Evolutionary conservation across 2,329 filamentous ascomycete genomes (phyloP).

Genomic region (Beauveria scarabaeidicola): DNA sequence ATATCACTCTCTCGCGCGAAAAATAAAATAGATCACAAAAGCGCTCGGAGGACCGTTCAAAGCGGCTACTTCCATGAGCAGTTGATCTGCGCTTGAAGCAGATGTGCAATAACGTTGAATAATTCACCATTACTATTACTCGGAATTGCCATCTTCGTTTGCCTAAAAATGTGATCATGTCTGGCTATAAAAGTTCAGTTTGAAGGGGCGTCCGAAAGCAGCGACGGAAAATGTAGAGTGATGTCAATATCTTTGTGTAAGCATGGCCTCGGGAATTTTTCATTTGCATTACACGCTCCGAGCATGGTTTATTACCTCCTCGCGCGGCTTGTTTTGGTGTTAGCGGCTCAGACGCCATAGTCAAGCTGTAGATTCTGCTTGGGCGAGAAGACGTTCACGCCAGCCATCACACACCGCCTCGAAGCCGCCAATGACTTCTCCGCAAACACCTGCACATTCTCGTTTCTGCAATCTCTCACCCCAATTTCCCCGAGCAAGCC

Average conservation of each 20-base stretch:
- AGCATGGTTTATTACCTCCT: not conserved
- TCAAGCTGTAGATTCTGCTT: conserved; percentile 42
- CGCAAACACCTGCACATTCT: conserved; percentile 76
- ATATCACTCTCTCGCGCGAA: not conserved
- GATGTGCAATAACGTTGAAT: not conserved
- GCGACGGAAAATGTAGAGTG: not conserved
- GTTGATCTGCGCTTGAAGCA: too few species aligned
- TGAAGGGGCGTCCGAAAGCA: not conserved
- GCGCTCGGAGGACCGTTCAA: too few species aligned
- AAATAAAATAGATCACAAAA: not conserved
- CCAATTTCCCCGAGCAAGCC: conserved; percentile 79
- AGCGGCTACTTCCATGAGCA: too few species aligned
- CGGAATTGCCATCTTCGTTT: not conserved
- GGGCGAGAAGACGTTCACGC: conserved; percentile 65
- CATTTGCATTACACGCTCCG: too few species aligned
- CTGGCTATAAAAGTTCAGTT: conserved; percentile 1
- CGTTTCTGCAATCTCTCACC: conserved; percentile 64
- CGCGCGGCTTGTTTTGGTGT: not conserved
- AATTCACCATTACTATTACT: not conserved
- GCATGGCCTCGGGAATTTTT: not conserved
- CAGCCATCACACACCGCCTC: conserved; percentile 82
- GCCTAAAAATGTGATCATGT: conserved; percentile 1
- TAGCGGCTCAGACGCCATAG: conserved; percentile 13
- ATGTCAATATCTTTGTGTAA: not conserved
- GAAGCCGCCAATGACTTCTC: conserved; percentile 84